phyloP scores from a whole-genome alignment of 1,284 basidiomycete species.

The Stygiomarasmius scandens region DNA sequence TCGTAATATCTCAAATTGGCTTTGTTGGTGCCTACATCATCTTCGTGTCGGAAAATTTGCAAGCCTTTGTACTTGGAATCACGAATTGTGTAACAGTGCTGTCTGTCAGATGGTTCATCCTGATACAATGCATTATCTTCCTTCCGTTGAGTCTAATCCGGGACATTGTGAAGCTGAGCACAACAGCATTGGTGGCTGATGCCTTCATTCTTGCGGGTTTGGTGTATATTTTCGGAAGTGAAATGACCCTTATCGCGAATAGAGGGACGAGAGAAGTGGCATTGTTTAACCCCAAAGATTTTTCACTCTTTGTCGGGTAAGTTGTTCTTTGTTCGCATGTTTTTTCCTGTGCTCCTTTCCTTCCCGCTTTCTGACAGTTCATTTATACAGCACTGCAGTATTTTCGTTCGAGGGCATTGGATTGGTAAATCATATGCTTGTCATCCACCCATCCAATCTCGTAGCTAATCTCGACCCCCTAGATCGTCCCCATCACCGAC shows the following conservation, averaged over 20 bases:
- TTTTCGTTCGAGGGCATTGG: constrained; percentile 99
- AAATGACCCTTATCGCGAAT: constrained; percentile 66
- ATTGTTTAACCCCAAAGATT: constrained; percentile 88
- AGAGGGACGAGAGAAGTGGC: constrained; percentile 82
- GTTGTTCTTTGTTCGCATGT: constrained; percentile 29
- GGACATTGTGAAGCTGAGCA: constrained; percentile 91
- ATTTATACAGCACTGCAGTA: constrained; percentile 79
- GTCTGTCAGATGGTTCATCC: constrained; percentile 72
- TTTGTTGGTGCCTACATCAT: constrained; percentile 93
- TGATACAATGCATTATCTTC: constrained; percentile 86
- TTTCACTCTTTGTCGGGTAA: constrained; percentile 90
- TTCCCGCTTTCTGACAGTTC: not conserved
- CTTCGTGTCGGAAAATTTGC: constrained; percentile 91
- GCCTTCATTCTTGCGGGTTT: constrained; percentile 93
- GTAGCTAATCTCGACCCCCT: constrained; percentile 1
- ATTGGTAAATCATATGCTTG: constrained; percentile 58
- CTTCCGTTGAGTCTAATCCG: constrained; percentile 85
- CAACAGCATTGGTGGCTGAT: constrained; percentile 92
- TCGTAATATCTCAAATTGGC: constrained; percentile 88
- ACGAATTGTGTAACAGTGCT: constrained; percentile 77
- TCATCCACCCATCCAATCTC: too few species aligned
- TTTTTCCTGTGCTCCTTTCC: not conserved
- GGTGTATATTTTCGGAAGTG: constrained; percentile 84
- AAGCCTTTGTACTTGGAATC: constrained; percentile 85
- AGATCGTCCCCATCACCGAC: constrained; percentile 95